Evolutionary conservation across 108 stramenopile species (phyloP).

Genomic region (Pseudonitzschia multiseries): DNA sequence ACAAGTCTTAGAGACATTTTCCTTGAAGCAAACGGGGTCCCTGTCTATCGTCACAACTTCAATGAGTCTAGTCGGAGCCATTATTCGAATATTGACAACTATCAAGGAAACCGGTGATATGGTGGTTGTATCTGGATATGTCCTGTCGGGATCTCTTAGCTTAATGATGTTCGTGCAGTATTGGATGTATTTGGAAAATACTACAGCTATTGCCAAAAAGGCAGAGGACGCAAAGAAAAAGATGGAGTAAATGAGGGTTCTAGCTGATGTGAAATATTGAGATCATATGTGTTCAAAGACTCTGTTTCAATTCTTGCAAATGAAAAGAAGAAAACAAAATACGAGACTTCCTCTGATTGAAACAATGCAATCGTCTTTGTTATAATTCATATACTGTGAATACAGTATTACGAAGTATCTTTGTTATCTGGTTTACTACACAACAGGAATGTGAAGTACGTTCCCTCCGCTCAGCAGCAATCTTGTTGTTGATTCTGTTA

Average conservation of each 20-base stretch:
- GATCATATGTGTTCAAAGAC: too few relatives aligned
- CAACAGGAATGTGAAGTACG: too few relatives aligned
- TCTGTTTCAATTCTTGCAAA: too few relatives aligned
- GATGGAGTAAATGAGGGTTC: background rate
- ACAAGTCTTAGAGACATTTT: constrained; percentile 57
- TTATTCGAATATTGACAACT: constrained; percentile 73
- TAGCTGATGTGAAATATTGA: too few relatives aligned
- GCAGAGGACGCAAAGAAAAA: constrained; percentile 30
- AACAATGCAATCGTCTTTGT: too few relatives aligned
- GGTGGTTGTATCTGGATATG: constrained; percentile 58
- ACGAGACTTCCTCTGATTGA: too few relatives aligned
- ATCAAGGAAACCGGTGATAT: constrained; percentile 78
- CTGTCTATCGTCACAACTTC: constrained; percentile 65
- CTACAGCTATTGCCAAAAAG: constrained; percentile 39
- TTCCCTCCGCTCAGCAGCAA: too few relatives aligned
- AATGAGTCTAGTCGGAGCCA: constrained; percentile 63
- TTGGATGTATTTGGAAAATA: constrained; percentile 62
- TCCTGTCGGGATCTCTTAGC: constrained; percentile 51
- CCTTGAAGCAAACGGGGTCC: constrained; percentile 72
- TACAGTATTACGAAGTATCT: too few relatives aligned
- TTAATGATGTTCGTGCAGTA: constrained; percentile 59
- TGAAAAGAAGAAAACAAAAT: too few relatives aligned
- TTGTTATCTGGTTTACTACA: too few relatives aligned
- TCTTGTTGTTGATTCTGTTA: too few relatives aligned
- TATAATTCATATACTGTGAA: too few relatives aligned